Percentiles rank a stretch among this genome's conserved stretches.
phyloP scores from a whole-genome alignment of 768 basidiomycete species.

The Chiua virens region DNA sequence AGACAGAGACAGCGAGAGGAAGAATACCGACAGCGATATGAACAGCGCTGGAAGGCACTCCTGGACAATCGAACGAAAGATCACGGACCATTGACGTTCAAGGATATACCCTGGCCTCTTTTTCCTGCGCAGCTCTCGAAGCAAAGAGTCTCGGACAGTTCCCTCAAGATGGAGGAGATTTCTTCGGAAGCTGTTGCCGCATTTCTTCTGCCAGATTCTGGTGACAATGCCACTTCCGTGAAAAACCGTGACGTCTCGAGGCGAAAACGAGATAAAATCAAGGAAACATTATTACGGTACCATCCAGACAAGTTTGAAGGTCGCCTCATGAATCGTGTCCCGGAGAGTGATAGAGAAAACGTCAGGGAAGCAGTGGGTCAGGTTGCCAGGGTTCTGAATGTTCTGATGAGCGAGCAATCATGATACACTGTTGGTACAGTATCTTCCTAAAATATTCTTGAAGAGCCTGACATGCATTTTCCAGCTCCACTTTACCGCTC shows the following conservation, averaged over 20 bases:
- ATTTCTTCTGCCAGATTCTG: slow-evolving; percentile 49
- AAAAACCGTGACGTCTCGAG: slow-evolving; percentile 31
- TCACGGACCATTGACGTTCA: slow-evolving; percentile 41
- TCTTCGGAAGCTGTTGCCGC: slow-evolving; percentile 53
- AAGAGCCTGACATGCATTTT: background rate
- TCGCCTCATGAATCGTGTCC: slow-evolving; percentile 56
- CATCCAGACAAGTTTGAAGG: slow-evolving; percentile 86
- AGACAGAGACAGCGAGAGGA: slow-evolving; percentile 44
- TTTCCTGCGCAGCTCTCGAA: slow-evolving; percentile 30
- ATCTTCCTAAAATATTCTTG: background rate
- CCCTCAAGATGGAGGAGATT: slow-evolving; percentile 46
- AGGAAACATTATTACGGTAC: slow-evolving; percentile 70
- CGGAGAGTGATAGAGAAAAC: slow-evolving; percentile 43
- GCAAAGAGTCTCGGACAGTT: slow-evolving; percentile 10
- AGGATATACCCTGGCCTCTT: slow-evolving; percentile 77
- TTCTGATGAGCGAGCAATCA: slow-evolving; percentile 43
- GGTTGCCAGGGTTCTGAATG: slow-evolving; percentile 60
- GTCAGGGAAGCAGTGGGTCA: slow-evolving; percentile 63
- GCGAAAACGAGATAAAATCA: slow-evolving; percentile 59
- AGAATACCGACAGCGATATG: slow-evolving; percentile 53
- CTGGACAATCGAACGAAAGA: slow-evolving; percentile 32
- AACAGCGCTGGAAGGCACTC: slow-evolving; percentile 56
- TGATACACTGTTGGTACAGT: background rate
- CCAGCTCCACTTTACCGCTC: too few relatives aligned
- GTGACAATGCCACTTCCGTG: slow-evolving; percentile 1